Evolutionary conservation across 768 basidiomycete species (phyloP), one percentile per base, ranked within the genome.

Genomic region (Leccinum olivaceopallidum): DNA sequence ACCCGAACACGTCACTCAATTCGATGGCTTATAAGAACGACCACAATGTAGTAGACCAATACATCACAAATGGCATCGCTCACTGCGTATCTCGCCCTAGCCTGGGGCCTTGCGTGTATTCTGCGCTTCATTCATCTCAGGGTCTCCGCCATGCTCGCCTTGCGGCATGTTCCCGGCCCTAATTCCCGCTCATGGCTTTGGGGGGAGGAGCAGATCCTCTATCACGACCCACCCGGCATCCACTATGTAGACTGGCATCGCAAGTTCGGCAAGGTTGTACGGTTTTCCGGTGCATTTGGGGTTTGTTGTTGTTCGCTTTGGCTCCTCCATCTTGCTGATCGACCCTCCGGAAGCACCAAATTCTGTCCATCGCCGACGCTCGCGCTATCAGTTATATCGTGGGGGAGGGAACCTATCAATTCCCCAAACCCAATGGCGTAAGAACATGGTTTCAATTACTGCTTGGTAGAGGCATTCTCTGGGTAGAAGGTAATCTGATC

Each of bases 401-500:
- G 2, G 79, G 80, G 30, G 82, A 85, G 65, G 79, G 77, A 13
- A 77, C 80, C 0, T 87, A 86, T 67, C 73, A 72, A 37, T 87
- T 87, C 64, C 86, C 86, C 4, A 87, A 87, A 70, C 83, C 86
- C 9, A 71, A 76, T 53, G 86, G 86, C 24, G 85, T 86, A 20
- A 79, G 86, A 60, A 80, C 80, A 16, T 88, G 86, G 86, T 87
- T 87, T 66, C 78, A 78, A 59, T 81, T 81, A 34, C 79, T 85
- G 2, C 76, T 86, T 6, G 86, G 86, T 13, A 79, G 86, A 71
- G 85, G 86, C 22, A 82, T 88, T 58, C 81, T 87, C 24, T 86
- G 84, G 82, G 78, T 85, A 12, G 86, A 88, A 81, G 86, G 86
- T 82, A 48, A 69, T 39, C 28, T 16, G 4, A 8, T 61, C 39